phyloP scores from a whole-genome alignment of 108 stramenopile species.

The Nannochloropsis salina region DNA sequence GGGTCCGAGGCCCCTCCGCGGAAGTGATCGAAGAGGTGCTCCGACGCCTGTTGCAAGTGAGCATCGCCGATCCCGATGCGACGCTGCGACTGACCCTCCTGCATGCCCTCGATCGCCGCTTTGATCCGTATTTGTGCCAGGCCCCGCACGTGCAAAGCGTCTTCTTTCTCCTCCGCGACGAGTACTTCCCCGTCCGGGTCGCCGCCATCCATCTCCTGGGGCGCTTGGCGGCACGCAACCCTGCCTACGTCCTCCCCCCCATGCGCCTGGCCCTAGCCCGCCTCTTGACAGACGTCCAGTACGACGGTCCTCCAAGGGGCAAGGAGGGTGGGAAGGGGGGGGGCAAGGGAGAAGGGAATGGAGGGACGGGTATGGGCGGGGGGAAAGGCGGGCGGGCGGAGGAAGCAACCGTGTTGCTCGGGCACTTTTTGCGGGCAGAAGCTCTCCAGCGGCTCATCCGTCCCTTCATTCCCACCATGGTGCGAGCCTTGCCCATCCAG shows the following conservation, averaged over 20 bases:
- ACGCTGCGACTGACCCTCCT: constrained; percentile 76
- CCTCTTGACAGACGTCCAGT: constrained; percentile 2
- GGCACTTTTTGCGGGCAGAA: constrained; percentile 37
- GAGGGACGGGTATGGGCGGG: not conserved
- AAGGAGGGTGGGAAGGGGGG: not conserved
- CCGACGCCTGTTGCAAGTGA: constrained; percentile 64
- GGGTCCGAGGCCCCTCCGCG: not conserved
- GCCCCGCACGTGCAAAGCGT: constrained; percentile 69
- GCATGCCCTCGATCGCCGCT: constrained; percentile 67
- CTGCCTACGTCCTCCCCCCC: constrained; percentile 57
- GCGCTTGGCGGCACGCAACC: constrained; percentile 71
- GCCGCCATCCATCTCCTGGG: constrained; percentile 74
- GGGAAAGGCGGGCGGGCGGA: not conserved
- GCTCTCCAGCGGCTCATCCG: constrained; percentile 32
- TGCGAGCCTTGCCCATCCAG: constrained; percentile 39
- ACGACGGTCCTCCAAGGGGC: not conserved
- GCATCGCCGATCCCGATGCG: constrained; percentile 73
- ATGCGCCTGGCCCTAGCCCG: constrained; percentile 33
- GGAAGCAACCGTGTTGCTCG: constrained; percentile 30
- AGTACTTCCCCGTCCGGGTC: constrained; percentile 66
- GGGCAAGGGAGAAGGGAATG: constrained; percentile 1
- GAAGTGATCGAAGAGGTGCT: constrained; percentile 73
- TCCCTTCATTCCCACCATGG: constrained; percentile 26
- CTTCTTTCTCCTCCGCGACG: constrained; percentile 80
- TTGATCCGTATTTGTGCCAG: constrained; percentile 76